Evolutionary conservation across 176 grass and related monocot species (phyloP).

Genomic region (Coix lacrymajobi): DNA sequence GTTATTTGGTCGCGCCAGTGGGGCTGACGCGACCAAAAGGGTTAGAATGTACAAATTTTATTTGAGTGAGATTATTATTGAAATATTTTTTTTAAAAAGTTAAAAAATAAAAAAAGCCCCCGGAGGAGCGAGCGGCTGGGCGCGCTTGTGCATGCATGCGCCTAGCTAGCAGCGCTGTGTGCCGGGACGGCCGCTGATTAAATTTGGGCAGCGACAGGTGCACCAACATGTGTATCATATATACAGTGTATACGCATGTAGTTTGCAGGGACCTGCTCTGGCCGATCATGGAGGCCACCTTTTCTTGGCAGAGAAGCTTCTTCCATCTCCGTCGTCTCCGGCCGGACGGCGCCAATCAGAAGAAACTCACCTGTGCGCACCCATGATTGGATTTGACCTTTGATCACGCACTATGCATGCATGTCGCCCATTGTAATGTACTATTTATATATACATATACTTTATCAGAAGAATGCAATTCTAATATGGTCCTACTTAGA

Average conservation of each 20-base stretch:
- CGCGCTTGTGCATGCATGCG: background rate
- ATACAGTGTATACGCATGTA: background rate
- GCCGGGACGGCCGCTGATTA: slow-evolving; percentile 11
- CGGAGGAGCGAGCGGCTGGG: no score
- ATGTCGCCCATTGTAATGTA: background rate
- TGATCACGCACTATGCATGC: background rate
- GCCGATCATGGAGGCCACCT: background rate
- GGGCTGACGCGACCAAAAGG: no score
- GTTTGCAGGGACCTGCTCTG: background rate
- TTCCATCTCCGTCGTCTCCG: background rate
- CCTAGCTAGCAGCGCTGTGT: background rate
- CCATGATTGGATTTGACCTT: background rate
- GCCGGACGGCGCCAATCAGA: background rate
- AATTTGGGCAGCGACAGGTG: slow-evolving; percentile 26
- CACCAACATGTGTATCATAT: slow-evolving; percentile 4
- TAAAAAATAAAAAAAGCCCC: no score
- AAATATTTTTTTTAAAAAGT: no score
- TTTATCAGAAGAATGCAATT: no score
- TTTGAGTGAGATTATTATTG: no score
- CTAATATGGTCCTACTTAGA: no score
- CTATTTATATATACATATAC: no score
- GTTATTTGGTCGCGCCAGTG: no score
- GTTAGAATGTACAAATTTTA: no score
- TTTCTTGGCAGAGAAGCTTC: slow-evolving; percentile 36
- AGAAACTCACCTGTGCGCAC: background rate